Evolutionary conservation across 805 yeast species (phyloP), one percentile per base, ranked within the genome.

Genomic region (Deakozyma indianensis): DNA sequence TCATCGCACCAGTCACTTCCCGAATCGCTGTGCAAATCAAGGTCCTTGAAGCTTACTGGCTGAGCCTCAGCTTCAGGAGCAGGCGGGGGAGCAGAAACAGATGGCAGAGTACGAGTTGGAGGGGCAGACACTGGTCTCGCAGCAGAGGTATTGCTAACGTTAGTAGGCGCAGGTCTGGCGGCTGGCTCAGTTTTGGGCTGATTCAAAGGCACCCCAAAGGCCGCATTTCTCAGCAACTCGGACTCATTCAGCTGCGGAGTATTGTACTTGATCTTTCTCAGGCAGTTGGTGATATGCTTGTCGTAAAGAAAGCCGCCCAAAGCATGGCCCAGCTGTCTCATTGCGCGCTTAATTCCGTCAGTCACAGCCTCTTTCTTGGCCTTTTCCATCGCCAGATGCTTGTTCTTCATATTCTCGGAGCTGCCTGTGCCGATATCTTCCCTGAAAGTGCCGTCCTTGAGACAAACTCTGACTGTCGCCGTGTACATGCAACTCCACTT

Each of bases 311-410:
- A 76, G 53, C 76, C 75, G 1, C 81, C 81, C 48, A 76, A 58
- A 1, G 82, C 77, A 52, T 77, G 72, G 41, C 84, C 86, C 53
- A 81, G 79, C 49, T 79, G 78, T 50, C 84, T 65, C 45, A 83
- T 63, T 22, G 84, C 78, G 44, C 83, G 64, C 59, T 82, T 83
- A 48, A 79, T 63, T 0, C 80, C 90, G 59, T 81, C 85, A 0
- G 85, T 80, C 23, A 77, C 71, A 1, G 92, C 86, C 55, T 81
- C 88, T 54, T 84, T 84, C 59, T 78, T 80, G 46, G 88, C 80
- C 56, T 81, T 84, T 44, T 77, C 85, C 57, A 73, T 79, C 1
- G 90, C 85, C 65, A 73, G 71, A 1, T 82, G 78, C 55, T 73
- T 78, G 20, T 20, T 7, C 9, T 53, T 53, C 47, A 52, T 50